Evolutionary conservation across 306 rosid genomes (phyloP), one percentile per base, ranked within the genome.

Genomic region (Gastrolobium bilobum): DNA sequence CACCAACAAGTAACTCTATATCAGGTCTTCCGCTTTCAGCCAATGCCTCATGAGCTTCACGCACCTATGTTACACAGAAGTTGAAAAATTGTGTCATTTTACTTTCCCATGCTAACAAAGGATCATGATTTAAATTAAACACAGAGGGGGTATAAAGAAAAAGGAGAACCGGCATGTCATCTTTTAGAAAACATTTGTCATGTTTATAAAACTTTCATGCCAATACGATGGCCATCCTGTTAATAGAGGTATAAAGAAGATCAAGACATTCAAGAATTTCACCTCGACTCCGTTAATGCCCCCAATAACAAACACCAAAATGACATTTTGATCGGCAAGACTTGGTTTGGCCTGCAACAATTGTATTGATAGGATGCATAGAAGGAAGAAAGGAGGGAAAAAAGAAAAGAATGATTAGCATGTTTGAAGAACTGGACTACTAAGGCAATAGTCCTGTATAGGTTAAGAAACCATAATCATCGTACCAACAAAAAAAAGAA

Each of bases 261-360:
- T 7, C 40, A 65, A 68, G 4, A 14, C 4, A 76, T 37, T 61
- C 29, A 79, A 81, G 79, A 84, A 76, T 66, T 65, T 72, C 65
- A 92, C 97, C 99, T 94, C 99, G 1, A 91, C 84, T 53, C 93
- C 91, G 81, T 92, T 94, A 71, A 94, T 91, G 72, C 99, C 99
- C 1, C 99, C 97, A 29, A 92, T 65, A 65, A 94, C 93, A 85
- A 92, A 94, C 78, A 92, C 88, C 85, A 94, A 87, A 69, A 94
- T 86, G 86, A 92, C 87, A 84, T 82, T 92, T 81, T 92, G 97
- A 77, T 94, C 99, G 6, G 97, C 94, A 78, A 94, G 89, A 80
- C 87, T 91, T 40, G 99, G 99, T 89, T 92, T 94, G 68, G 97
- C 97, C 99, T 92, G 91, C 75, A 87, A 78, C 75, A 78, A 65